These are phyloP conservation scores for Dillenia turbinata DNA, from an alignment of 164 flowering plant genomes.

Conservation along the genomic window DNA sequence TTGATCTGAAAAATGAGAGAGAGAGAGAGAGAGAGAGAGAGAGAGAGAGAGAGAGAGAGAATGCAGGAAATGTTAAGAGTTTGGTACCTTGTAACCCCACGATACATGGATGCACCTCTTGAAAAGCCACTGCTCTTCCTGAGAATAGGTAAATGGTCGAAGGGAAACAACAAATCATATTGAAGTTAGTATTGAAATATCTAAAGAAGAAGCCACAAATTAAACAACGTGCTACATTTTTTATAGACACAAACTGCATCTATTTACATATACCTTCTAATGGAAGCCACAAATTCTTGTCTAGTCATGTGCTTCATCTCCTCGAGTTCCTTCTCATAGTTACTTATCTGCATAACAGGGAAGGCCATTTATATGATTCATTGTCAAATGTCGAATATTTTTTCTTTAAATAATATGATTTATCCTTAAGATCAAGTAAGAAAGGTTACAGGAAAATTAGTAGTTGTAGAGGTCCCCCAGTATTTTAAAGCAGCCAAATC, in stretches of 20 bases:
- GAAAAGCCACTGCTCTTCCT: constrained; percentile 97
- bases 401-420: no score
- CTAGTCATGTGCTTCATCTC: constrained; percentile 96
- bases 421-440: not conserved
- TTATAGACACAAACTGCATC: no score
- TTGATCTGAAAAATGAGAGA: not conserved
- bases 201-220: not conserved
- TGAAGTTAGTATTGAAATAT: not conserved
- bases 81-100: constrained; percentile 84
- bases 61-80: not conserved
- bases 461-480: constrained; percentile 95
- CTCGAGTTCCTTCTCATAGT: constrained; percentile 81
- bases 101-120: constrained; percentile 90
- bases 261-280: constrained; percentile 55
- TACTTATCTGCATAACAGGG: constrained; percentile 48
- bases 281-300: constrained; percentile 93
- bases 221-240: not conserved
- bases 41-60: constrained; percentile 9
- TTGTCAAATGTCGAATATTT: no score
- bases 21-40: constrained; percentile 11
- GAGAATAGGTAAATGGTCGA: not conserved
- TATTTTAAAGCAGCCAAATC: constrained; percentile 91
- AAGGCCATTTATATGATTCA: no score
- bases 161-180: not conserved
- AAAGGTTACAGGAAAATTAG: constrained; percentile 74